phyloP scores from a whole-genome alignment of 352 stramenopile species.

The Pythium rishiriense region DNA sequence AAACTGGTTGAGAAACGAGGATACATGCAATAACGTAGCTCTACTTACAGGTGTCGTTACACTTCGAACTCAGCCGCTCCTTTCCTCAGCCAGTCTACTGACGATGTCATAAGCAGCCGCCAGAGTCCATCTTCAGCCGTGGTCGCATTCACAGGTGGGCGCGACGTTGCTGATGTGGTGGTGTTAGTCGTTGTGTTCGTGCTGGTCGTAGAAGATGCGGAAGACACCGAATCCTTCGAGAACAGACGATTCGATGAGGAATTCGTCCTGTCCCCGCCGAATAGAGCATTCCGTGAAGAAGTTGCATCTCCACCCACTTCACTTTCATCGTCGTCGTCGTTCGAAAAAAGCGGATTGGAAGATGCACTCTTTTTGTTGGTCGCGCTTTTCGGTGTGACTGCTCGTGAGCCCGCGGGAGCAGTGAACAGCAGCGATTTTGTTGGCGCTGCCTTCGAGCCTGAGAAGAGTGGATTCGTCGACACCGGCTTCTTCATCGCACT shows the following conservation, averaged over 20 bases:
- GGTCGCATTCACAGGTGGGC: neutral
- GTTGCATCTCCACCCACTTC: too few relatives aligned
- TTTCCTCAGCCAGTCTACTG: slow-evolving; percentile 49
- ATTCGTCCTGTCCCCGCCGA: slow-evolving; percentile 5
- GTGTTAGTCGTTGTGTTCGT: neutral
- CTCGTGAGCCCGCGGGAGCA: neutral
- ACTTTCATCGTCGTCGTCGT: slow-evolving; percentile 3
- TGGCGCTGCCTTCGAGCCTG: neutral
- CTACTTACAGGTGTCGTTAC: neutral
- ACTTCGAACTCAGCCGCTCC: slow-evolving; percentile 37
- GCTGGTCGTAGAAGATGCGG: neutral
- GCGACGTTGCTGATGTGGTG: slow-evolving; percentile 4
- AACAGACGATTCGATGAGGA: slow-evolving; percentile 10
- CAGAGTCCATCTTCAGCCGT: slow-evolving; percentile 62
- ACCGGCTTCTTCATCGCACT: slow-evolving; percentile 25
- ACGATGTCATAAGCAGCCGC: slow-evolving; percentile 79
- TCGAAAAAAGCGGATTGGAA: slow-evolving; percentile 21
- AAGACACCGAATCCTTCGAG: neutral
- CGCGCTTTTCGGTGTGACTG: neutral
- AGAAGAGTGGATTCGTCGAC: slow-evolving; percentile 16
- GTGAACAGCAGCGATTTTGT: slow-evolving; percentile 15
- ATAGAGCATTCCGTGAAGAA: slow-evolving; percentile 14
- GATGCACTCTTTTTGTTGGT: neutral
- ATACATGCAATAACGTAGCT: neutral
- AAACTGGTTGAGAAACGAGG: neutral